Base-by-base conservation (phyloP, 164 flowering plant species). In the Buxus sempervirens region DNA sequence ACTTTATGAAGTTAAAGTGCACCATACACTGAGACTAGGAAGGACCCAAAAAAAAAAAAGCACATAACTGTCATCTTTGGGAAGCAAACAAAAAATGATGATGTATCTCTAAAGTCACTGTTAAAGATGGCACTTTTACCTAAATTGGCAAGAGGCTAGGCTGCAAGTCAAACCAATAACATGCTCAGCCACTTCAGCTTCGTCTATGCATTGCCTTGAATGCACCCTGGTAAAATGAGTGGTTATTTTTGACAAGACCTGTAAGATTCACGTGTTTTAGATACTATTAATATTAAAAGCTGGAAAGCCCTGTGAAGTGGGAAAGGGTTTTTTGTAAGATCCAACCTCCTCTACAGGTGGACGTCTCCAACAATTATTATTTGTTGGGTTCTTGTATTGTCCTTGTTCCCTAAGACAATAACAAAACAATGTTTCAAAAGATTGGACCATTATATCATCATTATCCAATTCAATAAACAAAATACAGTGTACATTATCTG, bases 151-250 rank as follows among this genome's bases (percentile, higher is more conserved):
- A 58, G 84, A 79, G 25, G 99, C 98, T 21, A 95, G 79, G 81
- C 90, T 85, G 77, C 77, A 73, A 24, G 99, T 95, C 80, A 95
- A 78, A 65, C 97, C 93, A 71, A 85, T 94, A 64, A 92, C 79
- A 79, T 95, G 99, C 51, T 95, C 99, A 69, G 99, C 99, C 65
- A 95, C 63, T 74, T 95, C 99, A 77, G 97, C 90, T 81, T 95
- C 99, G 81, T 95, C 98, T 53, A 77, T 60, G 68, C 98, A 95
- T 38, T 78, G 91, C 76, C 98, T 84, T 54, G 96, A 89, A 79
- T 86, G 99, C 21, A 92, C 94, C 63, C 78, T 74, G 24, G 23
- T 55, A 77, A 81, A 95, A 73, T 89, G 81, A 56, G 90, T 88
- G 54, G 90, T 79, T 54, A 95, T 74, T 73, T 80, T 89, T 68